phyloP scores from a whole-genome alignment of 2,329 filamentous ascomycete species.

The Pseudocercospora eumusae region DNA sequence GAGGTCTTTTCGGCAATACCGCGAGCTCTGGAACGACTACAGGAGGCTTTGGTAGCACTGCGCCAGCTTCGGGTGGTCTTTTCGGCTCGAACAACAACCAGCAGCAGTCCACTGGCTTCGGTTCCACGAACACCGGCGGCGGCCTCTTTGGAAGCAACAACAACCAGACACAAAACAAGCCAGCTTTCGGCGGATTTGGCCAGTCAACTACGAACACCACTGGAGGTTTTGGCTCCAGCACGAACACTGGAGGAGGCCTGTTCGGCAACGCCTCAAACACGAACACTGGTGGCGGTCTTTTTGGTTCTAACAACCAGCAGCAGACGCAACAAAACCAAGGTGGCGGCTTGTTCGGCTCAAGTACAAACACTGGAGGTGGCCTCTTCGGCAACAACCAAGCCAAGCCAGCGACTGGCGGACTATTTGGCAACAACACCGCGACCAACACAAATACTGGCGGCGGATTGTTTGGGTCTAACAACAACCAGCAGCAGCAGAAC shows the following conservation, averaged over 20 bases:
- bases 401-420: conserved; percentile 32
- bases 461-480: conserved; percentile 35
- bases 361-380: conserved; percentile 38
- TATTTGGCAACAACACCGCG: conserved; percentile 42
- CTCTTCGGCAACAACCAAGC: conserved; percentile 36
- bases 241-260: conserved; percentile 37
- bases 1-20: conserved; percentile 29
- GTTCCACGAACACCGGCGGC: conserved; percentile 21
- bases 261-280: conserved; percentile 28
- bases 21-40: conserved; percentile 20
- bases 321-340: conserved; percentile 18
- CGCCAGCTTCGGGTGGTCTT: conserved; percentile 23
- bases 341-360: conserved; percentile 42
- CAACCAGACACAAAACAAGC: conserved; percentile 26
- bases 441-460: conserved; percentile 33
- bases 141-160: conserved; percentile 22
- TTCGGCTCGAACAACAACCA: conserved; percentile 29
- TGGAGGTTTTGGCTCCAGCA: conserved; percentile 41
- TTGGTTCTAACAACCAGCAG: conserved; percentile 31
- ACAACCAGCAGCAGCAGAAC: conserved; percentile 22
- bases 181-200: conserved; percentile 29
- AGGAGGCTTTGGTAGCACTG: conserved; percentile 29
- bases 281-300: conserved; percentile 28
- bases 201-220: neutral
- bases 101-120: conserved; percentile 20